Conservation (phyloP, 441 rosid species). For the Capsella rubella region DNA sequence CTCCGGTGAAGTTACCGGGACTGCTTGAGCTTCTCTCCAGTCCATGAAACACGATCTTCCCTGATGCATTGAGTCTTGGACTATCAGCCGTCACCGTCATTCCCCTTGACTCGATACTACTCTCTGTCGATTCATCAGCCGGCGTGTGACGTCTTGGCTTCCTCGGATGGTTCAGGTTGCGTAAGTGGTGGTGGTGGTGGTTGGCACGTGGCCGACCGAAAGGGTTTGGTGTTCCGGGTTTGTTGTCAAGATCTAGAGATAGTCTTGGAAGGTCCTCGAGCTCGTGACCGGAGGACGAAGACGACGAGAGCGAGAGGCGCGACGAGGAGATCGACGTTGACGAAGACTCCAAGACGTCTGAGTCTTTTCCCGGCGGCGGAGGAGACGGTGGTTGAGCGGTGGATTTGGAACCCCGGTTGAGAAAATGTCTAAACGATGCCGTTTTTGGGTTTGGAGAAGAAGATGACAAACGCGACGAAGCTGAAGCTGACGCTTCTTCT, state of each 20-base stretch:
- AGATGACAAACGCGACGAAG: conserved; percentile 33
- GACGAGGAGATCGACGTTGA: conserved; percentile 67
- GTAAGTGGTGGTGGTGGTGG: conserved; percentile 34
- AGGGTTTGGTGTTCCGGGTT: conserved; percentile 49
- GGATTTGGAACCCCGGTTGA: conserved; percentile 69
- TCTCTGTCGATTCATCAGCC: conserved; percentile 47
- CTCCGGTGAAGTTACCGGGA: conserved; percentile 93
- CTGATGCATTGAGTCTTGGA: conserved; percentile 92
- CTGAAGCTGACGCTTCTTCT: conserved; percentile 28
- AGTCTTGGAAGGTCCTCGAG: conserved; percentile 83
- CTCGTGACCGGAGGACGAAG: conserved; percentile 87
- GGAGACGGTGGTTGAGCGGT: conserved; percentile 44
- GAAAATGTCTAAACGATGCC: conserved; percentile 59
- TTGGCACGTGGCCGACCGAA: conserved; percentile 47
- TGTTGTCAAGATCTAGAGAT: conserved; percentile 82
- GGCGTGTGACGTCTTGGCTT: conserved; percentile 44
- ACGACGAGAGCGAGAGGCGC: conserved; percentile 73
- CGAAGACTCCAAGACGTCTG: conserved; percentile 60
- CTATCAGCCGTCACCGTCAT: conserved; percentile 71
- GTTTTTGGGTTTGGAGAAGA: conserved; percentile 48
- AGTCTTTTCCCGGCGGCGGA: conserved; percentile 60
- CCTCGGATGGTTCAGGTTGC: conserved; percentile 54
- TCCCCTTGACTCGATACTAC: conserved; percentile 50
- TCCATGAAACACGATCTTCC: conserved; percentile 87
- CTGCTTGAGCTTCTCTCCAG: conserved; percentile 93